Evolutionary conservation across 768 basidiomycete genomes (phyloP).

Genomic region (Infundibulicybe gibba): DNA sequence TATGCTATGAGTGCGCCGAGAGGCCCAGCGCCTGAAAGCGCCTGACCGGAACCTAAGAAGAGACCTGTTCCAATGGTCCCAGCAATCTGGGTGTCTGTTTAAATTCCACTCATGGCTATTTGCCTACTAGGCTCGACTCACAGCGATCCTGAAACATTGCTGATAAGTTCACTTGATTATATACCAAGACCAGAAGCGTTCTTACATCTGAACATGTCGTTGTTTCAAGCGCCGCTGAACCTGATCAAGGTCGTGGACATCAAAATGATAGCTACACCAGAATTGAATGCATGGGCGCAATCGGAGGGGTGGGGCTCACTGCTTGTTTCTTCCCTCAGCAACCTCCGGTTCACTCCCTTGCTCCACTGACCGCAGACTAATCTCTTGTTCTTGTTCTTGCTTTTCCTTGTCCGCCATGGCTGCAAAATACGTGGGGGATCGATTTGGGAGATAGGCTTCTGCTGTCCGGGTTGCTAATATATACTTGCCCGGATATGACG

Average conservation of each 20-base stretch:
- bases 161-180: too few species aligned
- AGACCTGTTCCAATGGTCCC: slow-evolving; percentile 75
- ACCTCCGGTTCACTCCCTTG: too few species aligned
- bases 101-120: neutral
- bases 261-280: slow-evolving; percentile 38
- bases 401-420: too few species aligned
- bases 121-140: slow-evolving; percentile 26
- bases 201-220: slow-evolving; percentile 77
- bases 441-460: too few species aligned
- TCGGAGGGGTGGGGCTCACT: too few species aligned
- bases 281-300: neutral
- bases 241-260: slow-evolving; percentile 60
- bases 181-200: neutral
- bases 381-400: too few species aligned
- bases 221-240: slow-evolving; percentile 74
- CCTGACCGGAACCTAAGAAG: slow-evolving; percentile 67
- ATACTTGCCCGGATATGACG: too few species aligned
- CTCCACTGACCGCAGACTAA: too few species aligned
- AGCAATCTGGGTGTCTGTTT: slow-evolving; percentile 43
- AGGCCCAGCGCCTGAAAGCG: slow-evolving; percentile 59
- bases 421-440: too few species aligned
- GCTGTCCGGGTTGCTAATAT: too few species aligned
- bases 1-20: slow-evolving; percentile 66
- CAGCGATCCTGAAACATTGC: slow-evolving; percentile 50
- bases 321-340: too few species aligned